phyloP scores from a whole-genome alignment of 768 basidiomycete genomes.

The Hydnum rufescens region DNA sequence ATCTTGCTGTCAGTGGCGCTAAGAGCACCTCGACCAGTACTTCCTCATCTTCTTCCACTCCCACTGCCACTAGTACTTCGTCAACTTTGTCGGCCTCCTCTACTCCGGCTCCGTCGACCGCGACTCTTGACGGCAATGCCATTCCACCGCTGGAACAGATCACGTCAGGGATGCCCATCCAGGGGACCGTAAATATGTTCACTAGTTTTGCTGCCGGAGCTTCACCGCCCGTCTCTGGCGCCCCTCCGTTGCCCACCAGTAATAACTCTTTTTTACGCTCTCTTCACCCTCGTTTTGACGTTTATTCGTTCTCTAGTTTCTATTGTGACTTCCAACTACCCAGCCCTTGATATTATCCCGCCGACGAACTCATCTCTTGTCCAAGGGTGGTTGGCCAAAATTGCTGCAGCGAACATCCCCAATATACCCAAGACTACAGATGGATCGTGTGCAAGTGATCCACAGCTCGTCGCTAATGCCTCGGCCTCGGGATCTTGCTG shows the following conservation, averaged over 20 bases:
- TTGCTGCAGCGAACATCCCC: slow-evolving; percentile 53
- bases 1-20: neutral
- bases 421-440: slow-evolving; percentile 38
- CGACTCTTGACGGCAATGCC: slow-evolving; percentile 20
- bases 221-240: slow-evolving; percentile 41
- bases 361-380: slow-evolving; percentile 16
- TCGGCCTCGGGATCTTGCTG: slow-evolving; percentile 50
- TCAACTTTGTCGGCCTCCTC: neutral
- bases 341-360: slow-evolving; percentile 12
- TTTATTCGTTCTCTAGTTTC: slow-evolving; percentile 3
- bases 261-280: neutral
- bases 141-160: slow-evolving; percentile 41
- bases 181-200: slow-evolving; percentile 28
- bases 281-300: neutral
- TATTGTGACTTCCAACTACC: slow-evolving; percentile 8
- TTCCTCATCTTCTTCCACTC: neutral
- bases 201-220: slow-evolving; percentile 40
- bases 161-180: slow-evolving; percentile 41
- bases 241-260: slow-evolving; percentile 37
- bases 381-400: slow-evolving; percentile 22
- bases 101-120: slow-evolving; percentile 4
- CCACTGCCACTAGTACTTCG: neutral
- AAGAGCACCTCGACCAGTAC: neutral
- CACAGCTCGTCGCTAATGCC: slow-evolving; percentile 21
- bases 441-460: slow-evolving; percentile 47